Evolutionary conservation across 2,329 filamentous ascomycete species (phyloP).

Genomic region (Plectosphaerella cucumerina): DNA sequence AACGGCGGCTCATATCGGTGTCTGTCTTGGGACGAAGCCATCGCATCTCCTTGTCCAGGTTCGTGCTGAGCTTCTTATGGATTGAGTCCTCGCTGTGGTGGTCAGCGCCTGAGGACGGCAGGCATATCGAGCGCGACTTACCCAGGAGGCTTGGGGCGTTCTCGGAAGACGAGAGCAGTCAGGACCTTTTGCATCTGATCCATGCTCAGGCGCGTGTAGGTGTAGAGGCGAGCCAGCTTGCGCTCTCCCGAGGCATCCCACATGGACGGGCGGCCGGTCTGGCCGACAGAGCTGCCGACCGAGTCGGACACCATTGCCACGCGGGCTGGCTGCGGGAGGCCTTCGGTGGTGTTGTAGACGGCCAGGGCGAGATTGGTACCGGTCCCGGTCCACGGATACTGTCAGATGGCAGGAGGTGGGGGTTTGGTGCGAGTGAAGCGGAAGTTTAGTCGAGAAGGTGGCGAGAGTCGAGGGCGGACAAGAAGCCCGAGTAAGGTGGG

Average conservation of each 20-base stretch:
- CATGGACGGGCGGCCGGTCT: constrained; percentile 48
- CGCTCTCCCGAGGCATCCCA: constrained; percentile 51
- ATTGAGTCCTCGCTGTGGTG: constrained; percentile 48
- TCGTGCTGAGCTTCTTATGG: constrained; percentile 52
- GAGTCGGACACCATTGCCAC: constrained; percentile 12
- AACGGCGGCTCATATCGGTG: constrained; percentile 47
- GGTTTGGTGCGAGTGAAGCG: too few species aligned
- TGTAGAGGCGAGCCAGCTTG: constrained; percentile 51
- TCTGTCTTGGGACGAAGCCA: constrained; percentile 50
- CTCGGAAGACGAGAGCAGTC: constrained; percentile 27
- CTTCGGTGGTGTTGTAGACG: too few species aligned
- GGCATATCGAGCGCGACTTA: not conserved
- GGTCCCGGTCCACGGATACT: too few species aligned
- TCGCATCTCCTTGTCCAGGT: constrained; percentile 55
- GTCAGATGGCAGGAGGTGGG: too few species aligned
- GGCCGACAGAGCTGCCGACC: constrained; percentile 19
- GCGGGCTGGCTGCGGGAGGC: not conserved
- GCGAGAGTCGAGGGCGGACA: too few species aligned
- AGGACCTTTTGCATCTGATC: constrained; percentile 46
- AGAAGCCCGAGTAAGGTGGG: too few species aligned
- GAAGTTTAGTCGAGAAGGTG: too few species aligned
- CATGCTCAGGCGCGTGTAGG: constrained; percentile 50
- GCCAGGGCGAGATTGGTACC: too few species aligned
- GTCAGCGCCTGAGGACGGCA: not conserved
- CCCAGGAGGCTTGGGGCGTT: constrained; percentile 8